Evolutionary conservation across 768 basidiomycete genomes (phyloP).

Genomic region (Symmetrospora coprosmae): DNA sequence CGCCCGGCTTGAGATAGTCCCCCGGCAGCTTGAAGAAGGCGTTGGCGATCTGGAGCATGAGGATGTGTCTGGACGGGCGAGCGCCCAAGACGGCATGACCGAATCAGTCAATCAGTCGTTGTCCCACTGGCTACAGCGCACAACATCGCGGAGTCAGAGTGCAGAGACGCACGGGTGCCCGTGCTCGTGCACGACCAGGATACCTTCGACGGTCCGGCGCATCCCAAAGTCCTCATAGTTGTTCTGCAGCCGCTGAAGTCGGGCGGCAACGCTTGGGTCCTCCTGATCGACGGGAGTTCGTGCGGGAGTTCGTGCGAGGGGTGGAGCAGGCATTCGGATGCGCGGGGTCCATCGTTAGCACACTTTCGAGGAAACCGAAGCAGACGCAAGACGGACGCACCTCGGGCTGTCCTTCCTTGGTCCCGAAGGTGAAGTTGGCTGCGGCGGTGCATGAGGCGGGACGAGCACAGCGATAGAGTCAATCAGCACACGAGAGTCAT

Average conservation of each 20-base stretch:
- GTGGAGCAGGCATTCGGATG: neutral
- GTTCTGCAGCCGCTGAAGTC: conserved; percentile 81
- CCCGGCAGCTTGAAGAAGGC: conserved; percentile 99
- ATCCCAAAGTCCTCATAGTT: conserved; percentile 97
- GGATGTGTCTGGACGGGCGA: conserved; percentile 48
- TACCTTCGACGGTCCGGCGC: conserved; percentile 73
- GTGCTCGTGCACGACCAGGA: conserved; percentile 79
- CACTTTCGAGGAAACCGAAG: neutral
- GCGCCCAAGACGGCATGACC: no score
- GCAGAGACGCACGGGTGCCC: conserved; percentile 50
- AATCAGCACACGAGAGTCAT: neutral
- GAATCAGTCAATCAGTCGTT: no score
- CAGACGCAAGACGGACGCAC: neutral
- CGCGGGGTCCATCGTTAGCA: neutral
- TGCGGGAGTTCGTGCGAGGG: neutral
- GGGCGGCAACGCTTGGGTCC: conserved; percentile 86
- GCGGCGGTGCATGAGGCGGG: neutral
- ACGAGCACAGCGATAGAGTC: neutral
- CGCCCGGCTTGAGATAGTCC: conserved; percentile 94
- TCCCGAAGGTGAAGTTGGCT: conserved; percentile 70
- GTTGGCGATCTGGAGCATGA: conserved; percentile 96
- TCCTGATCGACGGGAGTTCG: conserved; percentile 47
- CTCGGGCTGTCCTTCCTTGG: conserved; percentile 78
- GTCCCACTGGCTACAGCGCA: no score
- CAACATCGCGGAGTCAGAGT: no score